A percentile compares a stretch with the other conserved stretches of the same genome.
Conservation (phyloP, 1,284 basidiomycete species). For the Boletellus deceptivus region DNA sequence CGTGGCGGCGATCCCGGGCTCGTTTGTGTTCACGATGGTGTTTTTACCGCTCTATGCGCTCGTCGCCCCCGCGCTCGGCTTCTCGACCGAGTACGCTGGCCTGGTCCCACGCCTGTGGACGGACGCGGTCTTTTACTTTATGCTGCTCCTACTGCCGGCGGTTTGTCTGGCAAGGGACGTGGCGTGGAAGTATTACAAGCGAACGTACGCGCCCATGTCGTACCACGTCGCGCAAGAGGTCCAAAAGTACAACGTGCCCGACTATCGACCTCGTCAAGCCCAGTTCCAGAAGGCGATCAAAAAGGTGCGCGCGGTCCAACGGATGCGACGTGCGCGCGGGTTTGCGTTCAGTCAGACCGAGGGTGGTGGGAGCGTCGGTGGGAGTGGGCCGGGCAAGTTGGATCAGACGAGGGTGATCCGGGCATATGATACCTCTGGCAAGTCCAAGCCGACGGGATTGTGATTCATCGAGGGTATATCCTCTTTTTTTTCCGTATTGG, state of each 20-base stretch:
- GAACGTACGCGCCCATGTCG: slow-evolving; percentile 86
- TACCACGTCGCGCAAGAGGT: slow-evolving; percentile 98
- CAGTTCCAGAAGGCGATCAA: slow-evolving; percentile 99
- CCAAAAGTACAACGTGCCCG: slow-evolving; percentile 97
- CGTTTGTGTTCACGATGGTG: slow-evolving; percentile 92
- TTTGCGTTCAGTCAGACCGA: slow-evolving; percentile 98
- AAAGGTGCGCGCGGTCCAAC: slow-evolving; percentile 93
- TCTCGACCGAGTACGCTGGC: slow-evolving; percentile 87
- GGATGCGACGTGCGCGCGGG: slow-evolving; percentile 90
- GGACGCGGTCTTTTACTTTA: slow-evolving; percentile 86
- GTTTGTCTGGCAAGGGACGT: slow-evolving; percentile 91
- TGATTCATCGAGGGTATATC: too few relatives aligned
- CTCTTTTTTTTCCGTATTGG: too few relatives aligned
- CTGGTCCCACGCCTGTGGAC: slow-evolving; percentile 90
- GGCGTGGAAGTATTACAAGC: slow-evolving; percentile 93
- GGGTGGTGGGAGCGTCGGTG: slow-evolving; percentile 48
- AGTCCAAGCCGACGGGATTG: slow-evolving; percentile 66
- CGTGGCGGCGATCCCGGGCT: slow-evolving; percentile 93
- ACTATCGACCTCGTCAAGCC: slow-evolving; percentile 95
- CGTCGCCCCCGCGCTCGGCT: slow-evolving; percentile 83
- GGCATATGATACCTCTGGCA: slow-evolving; percentile 85
- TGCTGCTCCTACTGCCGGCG: slow-evolving; percentile 83
- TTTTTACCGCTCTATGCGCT: slow-evolving; percentile 91
- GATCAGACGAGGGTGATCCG: slow-evolving; percentile 86
- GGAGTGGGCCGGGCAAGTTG: background rate